Evolutionary conservation across 1,284 basidiomycete species (phyloP).

Genomic region (Sanghuangporus sanghuang): DNA sequence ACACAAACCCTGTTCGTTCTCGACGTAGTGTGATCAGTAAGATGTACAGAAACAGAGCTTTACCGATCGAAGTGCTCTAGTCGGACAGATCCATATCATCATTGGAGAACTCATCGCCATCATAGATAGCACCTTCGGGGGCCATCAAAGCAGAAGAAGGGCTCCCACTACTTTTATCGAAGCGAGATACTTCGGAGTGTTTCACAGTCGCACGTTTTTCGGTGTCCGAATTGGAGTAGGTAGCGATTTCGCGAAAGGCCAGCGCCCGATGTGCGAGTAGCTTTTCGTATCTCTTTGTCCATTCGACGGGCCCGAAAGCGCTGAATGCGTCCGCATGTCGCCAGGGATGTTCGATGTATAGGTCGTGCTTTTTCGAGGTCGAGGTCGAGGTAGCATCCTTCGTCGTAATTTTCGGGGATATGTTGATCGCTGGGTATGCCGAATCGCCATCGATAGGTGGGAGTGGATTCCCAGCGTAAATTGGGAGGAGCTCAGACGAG

Average conservation of each 20-base stretch:
- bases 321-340: constrained; percentile 12
- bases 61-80: not conserved
- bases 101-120: not conserved
- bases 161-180: not conserved
- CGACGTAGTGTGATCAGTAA: too few relatives aligned
- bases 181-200: not conserved
- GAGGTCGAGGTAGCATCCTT: not conserved
- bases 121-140: not conserved
- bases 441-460: constrained; percentile 27
- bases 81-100: constrained; percentile 14
- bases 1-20: too few relatives aligned
- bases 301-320: constrained; percentile 10
- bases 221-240: too few relatives aligned
- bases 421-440: not conserved
- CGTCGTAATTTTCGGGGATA: not conserved
- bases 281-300: constrained; percentile 1
- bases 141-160: not conserved
- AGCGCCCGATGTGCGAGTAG: not conserved
- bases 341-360: constrained; percentile 4
- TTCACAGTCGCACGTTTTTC: too few relatives aligned
- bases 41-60: too few relatives aligned
- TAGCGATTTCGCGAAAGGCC: not conserved
- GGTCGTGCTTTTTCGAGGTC: not conserved
- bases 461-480: constrained; percentile 42
- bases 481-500: constrained; percentile 46